phyloP scores from a whole-genome alignment of 139 green algal genomes.

The Zygnema circumcarinatum region DNA sequence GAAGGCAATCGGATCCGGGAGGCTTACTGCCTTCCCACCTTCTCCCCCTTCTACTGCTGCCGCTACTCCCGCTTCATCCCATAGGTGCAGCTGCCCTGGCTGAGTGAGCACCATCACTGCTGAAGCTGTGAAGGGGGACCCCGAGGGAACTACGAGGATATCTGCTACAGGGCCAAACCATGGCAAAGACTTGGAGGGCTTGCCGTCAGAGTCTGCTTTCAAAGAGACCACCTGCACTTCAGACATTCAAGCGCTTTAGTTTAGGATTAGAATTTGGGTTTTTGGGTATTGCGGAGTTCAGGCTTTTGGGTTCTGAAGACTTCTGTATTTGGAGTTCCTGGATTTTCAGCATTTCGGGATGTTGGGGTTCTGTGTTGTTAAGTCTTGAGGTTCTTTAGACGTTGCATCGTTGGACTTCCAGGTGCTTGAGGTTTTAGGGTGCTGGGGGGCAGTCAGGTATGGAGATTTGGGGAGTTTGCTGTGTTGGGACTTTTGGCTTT shows the following conservation, averaged over 20 bases:
- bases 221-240: neutral
- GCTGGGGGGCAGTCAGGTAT: no score
- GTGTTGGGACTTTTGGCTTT: no score
- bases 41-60: neutral
- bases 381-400: no score
- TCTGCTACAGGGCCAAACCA: slow-evolving; percentile 39
- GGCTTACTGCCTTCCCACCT: neutral
- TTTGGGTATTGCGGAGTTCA: neutral
- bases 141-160: neutral
- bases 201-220: neutral
- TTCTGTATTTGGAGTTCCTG: no score
- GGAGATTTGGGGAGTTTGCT: no score
- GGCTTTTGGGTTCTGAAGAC: no score
- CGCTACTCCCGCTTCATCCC: slow-evolving; percentile 15
- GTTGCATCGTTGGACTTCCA: no score
- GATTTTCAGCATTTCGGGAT: no score
- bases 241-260: neutral
- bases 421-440: no score
- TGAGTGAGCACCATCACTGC: slow-evolving; percentile 11
- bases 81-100: slow-evolving; percentile 39
- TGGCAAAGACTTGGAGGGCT: neutral
- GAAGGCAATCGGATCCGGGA: slow-evolving; percentile 11
- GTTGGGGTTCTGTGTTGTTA: no score
- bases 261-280: neutral
- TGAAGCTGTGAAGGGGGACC: neutral